Base-by-base conservation (phyloP, 2,329 filamentous ascomycete species). In the Penicillium sp. region DNA sequence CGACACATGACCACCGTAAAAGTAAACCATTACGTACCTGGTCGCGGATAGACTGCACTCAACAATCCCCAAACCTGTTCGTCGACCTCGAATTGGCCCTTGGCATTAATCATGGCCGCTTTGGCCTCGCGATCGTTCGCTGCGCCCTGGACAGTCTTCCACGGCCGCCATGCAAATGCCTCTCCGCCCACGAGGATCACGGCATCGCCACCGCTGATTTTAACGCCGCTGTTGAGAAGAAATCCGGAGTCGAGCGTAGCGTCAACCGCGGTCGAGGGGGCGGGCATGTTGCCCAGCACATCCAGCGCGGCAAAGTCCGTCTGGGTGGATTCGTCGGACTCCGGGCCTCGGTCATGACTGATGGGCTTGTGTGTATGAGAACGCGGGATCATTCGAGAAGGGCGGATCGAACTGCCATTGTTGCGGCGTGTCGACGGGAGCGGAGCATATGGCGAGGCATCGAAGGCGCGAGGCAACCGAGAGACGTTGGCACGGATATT, bases 91-190 rank as follows among this genome's bases (percentile, higher is more conserved):
- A 89, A 92, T 69, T 95, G 89, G 0, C 90, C 89, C 71, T 88
- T 91, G 42, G 70, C 73, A 71, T 96, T 95, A 49, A 87, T 67
- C 63, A 95, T 73, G 52, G 63, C 72, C 55, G 70, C 71, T 54
- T 63, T 75, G 61, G 65, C 69, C 24, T 43, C 51, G 25, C 39
- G 38, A 8, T 70, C 41, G 49, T 58, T 27, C 55, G 62, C 66
- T 74, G 65, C 63, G 64, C 69, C 64, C 60, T 71, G 52, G 58
- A 53, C 31, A 55, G 57, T 71, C 54, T 81, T 73, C 90, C 92
- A 96, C 4, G 94, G 94, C 67, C 82, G 78, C 94, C 94, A 99
- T 45, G 79, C 75, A 69, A 96, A 97, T 0, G 87, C 91, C 72
- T 97, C 91, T 5, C 92, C 92, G 36, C 85, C 87, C 1, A 96